These are phyloP conservation scores for Betula pendula DNA, from an alignment of 306 rosid genomes.

Conservation along the genomic window DNA sequence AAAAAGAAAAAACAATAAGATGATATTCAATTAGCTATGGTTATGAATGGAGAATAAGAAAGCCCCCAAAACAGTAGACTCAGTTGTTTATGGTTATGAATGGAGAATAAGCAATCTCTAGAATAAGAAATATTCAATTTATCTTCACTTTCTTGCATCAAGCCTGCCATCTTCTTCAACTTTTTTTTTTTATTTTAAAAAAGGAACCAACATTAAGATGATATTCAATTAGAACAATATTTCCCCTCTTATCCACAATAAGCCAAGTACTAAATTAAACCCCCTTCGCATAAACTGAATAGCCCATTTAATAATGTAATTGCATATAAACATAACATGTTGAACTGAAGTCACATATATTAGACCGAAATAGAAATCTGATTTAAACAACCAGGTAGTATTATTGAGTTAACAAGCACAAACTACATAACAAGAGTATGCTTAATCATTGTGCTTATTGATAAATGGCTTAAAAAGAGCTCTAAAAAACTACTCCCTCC, in stretches of 20 bases:
- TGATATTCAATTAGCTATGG: too few relatives aligned
- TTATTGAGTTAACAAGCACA: background rate
- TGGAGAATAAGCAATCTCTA: too few relatives aligned
- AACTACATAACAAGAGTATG: too few relatives aligned
- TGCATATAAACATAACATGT: slow-evolving; percentile 14
- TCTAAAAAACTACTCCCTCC: background rate
- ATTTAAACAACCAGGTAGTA: background rate
- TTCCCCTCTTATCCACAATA: background rate
- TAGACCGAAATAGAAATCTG: background rate
- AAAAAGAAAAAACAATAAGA: too few relatives aligned
- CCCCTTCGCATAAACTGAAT: background rate
- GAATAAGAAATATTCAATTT: too few relatives aligned
- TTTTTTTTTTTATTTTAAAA: background rate
- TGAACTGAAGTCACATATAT: background rate
- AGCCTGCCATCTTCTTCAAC: background rate
- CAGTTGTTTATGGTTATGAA: too few relatives aligned
- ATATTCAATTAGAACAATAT: background rate
- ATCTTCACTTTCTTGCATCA: too few relatives aligned
- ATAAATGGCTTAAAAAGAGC: background rate
- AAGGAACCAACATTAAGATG: background rate
- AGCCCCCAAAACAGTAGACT: too few relatives aligned
- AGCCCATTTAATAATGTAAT: background rate
- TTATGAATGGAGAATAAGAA: too few relatives aligned
- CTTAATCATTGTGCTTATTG: background rate
- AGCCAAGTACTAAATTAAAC: background rate